Evolutionary conservation across 345 rosid species (phyloP).

Genomic region (Euphorbia tirucalli): DNA sequence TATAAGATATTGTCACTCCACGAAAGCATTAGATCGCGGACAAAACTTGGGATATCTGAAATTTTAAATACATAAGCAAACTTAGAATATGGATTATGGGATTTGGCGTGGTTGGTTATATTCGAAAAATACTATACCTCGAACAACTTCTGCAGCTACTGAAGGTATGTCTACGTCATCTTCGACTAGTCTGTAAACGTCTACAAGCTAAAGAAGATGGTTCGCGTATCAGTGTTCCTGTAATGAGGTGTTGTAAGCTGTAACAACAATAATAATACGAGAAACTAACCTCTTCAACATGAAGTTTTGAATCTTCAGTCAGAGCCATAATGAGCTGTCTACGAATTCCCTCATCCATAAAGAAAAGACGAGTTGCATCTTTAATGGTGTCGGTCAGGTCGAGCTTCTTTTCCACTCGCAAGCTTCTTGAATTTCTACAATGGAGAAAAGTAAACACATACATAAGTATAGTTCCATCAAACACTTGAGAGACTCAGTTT

Average conservation of each 20-base stretch:
- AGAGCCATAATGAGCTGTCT: slow-evolving; percentile 88
- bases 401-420: slow-evolving; percentile 51
- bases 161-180: slow-evolving; percentile 73
- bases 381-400: slow-evolving; percentile 86
- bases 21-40: slow-evolving; percentile 69
- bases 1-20: slow-evolving; percentile 79
- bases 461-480: not conserved
- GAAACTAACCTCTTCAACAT: slow-evolving; percentile 70
- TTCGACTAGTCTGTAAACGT: slow-evolving; percentile 82
- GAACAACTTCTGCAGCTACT: slow-evolving; percentile 66
- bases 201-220: slow-evolving; percentile 61
- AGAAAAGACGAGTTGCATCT: slow-evolving; percentile 92
- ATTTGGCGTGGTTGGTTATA: not conserved
- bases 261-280: not conserved
- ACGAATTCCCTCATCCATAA: slow-evolving; percentile 79
- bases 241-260: slow-evolving; percentile 3
- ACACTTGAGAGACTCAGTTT: slow-evolving; percentile 7
- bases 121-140: slow-evolving; percentile 46
- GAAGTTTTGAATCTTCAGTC: slow-evolving; percentile 95
- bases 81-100: not conserved
- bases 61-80: slow-evolving; percentile 11
- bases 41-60: slow-evolving; percentile 76
- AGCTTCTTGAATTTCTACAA: slow-evolving; percentile 53
- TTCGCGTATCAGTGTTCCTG: slow-evolving; percentile 12
- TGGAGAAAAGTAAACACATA: slow-evolving; percentile 1